Percentiles rank a stretch among this genome's conserved stretches.
Conservation (phyloP, 1,284 basidiomycete species). For the Melampsora larici-populina region DNA sequence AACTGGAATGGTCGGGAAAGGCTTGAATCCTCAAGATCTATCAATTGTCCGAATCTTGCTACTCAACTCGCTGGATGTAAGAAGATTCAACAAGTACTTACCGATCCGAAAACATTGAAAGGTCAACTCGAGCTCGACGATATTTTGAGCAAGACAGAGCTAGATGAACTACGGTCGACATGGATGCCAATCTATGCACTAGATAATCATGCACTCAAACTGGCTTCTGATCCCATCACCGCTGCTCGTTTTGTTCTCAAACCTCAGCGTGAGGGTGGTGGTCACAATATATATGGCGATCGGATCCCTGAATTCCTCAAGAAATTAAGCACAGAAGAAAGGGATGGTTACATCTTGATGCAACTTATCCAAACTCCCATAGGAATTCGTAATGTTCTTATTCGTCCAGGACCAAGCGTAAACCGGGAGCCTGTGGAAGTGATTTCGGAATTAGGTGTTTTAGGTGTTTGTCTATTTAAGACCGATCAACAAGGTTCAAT, state of each 20-base stretch:
- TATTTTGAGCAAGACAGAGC: constrained; percentile 57
- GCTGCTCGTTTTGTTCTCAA: constrained; percentile 73
- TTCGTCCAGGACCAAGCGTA: constrained; percentile 59
- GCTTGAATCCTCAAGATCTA: constrained; percentile 74
- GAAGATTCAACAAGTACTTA: constrained; percentile 88
- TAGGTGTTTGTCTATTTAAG: constrained; percentile 80
- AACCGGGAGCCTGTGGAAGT: constrained; percentile 62
- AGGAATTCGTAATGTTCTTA: constrained; percentile 67
- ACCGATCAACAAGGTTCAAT: constrained; percentile 38
- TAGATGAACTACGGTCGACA: constrained; percentile 15
- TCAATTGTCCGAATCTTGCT: constrained; percentile 88
- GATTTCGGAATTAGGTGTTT: constrained; percentile 87
- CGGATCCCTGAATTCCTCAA: constrained; percentile 73
- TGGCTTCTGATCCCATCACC: constrained; percentile 38
- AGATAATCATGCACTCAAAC: neutral
- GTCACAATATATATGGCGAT: constrained; percentile 87
- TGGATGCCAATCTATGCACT: constrained; percentile 28
- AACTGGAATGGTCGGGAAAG: constrained; percentile 69
- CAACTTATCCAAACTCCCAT: constrained; percentile 75
- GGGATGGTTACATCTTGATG: constrained; percentile 86
- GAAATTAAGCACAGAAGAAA: constrained; percentile 62
- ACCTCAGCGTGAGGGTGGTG: constrained; percentile 93
- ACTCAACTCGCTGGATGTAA: constrained; percentile 93
- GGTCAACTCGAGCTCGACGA: constrained; percentile 53
- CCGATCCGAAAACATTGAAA: constrained; percentile 70